Conservation (phyloP, 805 yeast genomes). For the Priceomyces carsonii region DNA sequence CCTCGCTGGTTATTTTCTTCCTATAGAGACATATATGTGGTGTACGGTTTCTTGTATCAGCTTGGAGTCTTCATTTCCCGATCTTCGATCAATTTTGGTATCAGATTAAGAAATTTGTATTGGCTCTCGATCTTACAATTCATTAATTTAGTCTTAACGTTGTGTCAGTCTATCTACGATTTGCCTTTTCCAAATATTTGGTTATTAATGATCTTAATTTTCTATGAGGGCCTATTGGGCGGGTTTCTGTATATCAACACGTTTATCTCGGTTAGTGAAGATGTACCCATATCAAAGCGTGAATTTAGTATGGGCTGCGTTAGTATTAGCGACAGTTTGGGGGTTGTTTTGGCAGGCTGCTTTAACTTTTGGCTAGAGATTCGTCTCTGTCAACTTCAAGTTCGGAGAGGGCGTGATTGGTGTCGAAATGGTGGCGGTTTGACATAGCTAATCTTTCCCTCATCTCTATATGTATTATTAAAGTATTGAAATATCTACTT, state of each 20-base stretch:
- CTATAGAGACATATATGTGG: constrained; percentile 85
- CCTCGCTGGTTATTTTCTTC: constrained; percentile 58
- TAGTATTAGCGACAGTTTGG: constrained; percentile 68
- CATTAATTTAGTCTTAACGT: constrained; percentile 56
- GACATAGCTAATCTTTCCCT: too few species aligned
- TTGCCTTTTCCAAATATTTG: constrained; percentile 60
- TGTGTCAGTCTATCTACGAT: constrained; percentile 64
- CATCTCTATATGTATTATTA: too few species aligned
- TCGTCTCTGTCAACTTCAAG: constrained; percentile 68
- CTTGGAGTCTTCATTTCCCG: constrained; percentile 91
- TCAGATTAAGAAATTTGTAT: constrained; percentile 61
- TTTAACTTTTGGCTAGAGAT: constrained; percentile 77
- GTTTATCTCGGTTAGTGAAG: constrained; percentile 71
- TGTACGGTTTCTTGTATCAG: constrained; percentile 88
- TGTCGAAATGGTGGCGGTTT: constrained; percentile 38
- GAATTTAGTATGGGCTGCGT: constrained; percentile 38
- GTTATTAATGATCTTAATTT: constrained; percentile 58
- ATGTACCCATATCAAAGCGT: constrained; percentile 37
- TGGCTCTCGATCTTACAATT: constrained; percentile 66
- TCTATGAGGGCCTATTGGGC: constrained; percentile 90
- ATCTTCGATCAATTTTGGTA: constrained; percentile 67
- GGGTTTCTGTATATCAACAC: constrained; percentile 92
- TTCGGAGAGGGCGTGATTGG: constrained; percentile 74
- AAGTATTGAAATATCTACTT: too few species aligned
- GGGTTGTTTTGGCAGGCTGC: constrained; percentile 79